Evolutionary conservation across 306 rosid genomes (phyloP).

Genomic region (Pterocarpus santalinus): DNA sequence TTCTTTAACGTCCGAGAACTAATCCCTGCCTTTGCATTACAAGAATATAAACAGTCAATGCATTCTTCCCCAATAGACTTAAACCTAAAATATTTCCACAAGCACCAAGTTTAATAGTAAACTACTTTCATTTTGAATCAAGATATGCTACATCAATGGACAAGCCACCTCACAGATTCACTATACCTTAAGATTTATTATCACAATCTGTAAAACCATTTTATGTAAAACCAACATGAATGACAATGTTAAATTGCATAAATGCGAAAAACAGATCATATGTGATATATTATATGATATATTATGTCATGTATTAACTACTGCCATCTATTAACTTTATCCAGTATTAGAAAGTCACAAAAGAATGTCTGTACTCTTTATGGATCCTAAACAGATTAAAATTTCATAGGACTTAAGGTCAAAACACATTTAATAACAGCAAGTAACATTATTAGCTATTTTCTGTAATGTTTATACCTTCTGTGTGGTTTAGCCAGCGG

Average conservation of each 20-base stretch:
- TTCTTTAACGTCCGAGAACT: too few relatives aligned
- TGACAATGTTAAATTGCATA: not conserved
- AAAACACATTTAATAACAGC: slow-evolving; percentile 28
- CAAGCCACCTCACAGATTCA: not conserved
- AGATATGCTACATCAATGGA: not conserved
- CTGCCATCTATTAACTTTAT: slow-evolving; percentile 29
- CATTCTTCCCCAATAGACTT: not conserved
- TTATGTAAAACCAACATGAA: slow-evolving; percentile 4
- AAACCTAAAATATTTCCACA: too few relatives aligned
- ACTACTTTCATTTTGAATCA: not conserved
- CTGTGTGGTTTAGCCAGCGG: slow-evolving; percentile 97
- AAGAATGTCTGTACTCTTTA: slow-evolving; percentile 5
- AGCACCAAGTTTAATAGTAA: too few relatives aligned
- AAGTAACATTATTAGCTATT: slow-evolving; percentile 29
- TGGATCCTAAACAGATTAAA: slow-evolving; percentile 23
- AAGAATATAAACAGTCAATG: not conserved
- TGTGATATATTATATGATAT: not conserved
- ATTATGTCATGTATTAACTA: not conserved
- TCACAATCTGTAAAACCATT: not conserved
- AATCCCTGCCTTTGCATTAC: not conserved
- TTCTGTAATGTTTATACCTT: slow-evolving; percentile 63
- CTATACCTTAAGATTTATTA: not conserved
- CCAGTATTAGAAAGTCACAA: not conserved
- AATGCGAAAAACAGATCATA: not conserved
- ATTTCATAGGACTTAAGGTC: slow-evolving; percentile 15